These are phyloP conservation scores for Ceratocystiopsis brevicomis DNA, from an alignment of 2,329 filamentous ascomycete genomes.

Conservation along the genomic window DNA sequence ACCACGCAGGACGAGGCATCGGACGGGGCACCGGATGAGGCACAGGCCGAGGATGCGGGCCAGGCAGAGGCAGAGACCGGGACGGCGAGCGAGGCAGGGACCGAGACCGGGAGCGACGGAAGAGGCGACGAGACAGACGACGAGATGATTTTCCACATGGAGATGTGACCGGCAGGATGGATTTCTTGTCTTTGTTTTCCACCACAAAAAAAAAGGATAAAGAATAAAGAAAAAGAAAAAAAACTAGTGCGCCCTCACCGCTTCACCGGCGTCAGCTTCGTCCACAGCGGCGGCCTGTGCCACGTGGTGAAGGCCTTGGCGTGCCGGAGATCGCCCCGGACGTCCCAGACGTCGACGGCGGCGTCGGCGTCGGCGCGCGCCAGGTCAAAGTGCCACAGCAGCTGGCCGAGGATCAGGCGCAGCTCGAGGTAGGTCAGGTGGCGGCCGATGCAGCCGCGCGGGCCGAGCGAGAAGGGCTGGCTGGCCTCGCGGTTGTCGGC, in stretches of 20 bases:
- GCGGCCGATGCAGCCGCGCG: slow-evolving; percentile 30
- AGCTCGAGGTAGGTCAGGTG: slow-evolving; percentile 14
- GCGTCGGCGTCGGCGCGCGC: slow-evolving; percentile 15
- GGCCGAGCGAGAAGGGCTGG: slow-evolving; percentile 28
- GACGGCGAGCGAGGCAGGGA: too few species aligned
- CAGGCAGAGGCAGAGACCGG: too few species aligned
- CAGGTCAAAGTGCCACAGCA: slow-evolving; percentile 13
- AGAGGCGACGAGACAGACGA: too few species aligned
- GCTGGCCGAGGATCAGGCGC: slow-evolving; percentile 9
- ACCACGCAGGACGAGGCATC: too few species aligned
- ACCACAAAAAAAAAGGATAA: too few species aligned
- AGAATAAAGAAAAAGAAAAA: too few species aligned
- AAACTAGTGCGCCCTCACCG: background rate
- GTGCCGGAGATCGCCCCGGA: slow-evolving; percentile 11
- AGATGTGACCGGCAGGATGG: too few species aligned
- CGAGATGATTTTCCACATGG: too few species aligned
- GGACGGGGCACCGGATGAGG: too few species aligned
- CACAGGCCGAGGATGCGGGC: too few species aligned
- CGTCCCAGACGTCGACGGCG: slow-evolving; percentile 12
- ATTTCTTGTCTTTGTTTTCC: too few species aligned
- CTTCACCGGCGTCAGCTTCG: slow-evolving; percentile 10
- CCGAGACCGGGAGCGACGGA: too few species aligned
- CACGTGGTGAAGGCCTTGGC: slow-evolving; percentile 20
- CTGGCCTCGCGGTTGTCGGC: slow-evolving; percentile 22
- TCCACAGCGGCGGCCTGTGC: slow-evolving; percentile 18